A percentile compares a stretch with the other conserved stretches of the same genome.
phyloP scores from a whole-genome alignment of 768 basidiomycete species.

The Lenzites betulinus region DNA sequence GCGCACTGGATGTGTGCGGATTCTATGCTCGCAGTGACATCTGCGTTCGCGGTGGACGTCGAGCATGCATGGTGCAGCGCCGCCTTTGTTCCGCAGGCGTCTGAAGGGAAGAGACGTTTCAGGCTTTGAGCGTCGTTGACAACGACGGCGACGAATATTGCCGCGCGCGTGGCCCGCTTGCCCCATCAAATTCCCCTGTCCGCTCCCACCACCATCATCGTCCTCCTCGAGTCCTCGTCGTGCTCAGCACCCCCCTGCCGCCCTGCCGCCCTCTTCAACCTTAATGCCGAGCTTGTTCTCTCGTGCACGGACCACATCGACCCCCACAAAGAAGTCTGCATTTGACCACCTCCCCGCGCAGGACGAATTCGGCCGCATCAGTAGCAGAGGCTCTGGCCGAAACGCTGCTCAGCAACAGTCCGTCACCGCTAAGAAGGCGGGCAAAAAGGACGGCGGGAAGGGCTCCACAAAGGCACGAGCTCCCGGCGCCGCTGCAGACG shows the following conservation, averaged over 20 bases:
- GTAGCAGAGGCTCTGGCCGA: slow-evolving; percentile 46
- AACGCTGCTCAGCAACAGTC: slow-evolving; percentile 30
- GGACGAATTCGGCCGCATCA: slow-evolving; percentile 71
- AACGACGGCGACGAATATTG: slow-evolving; percentile 17
- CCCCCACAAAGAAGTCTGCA: slow-evolving; percentile 37
- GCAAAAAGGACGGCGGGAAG: slow-evolving; percentile 21
- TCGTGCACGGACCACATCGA: slow-evolving; percentile 64
- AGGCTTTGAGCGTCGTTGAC: slow-evolving; percentile 12
- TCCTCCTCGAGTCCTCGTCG: slow-evolving; percentile 11
- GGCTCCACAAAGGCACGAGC: slow-evolving; percentile 37
- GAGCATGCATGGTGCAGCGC: slow-evolving; percentile 1
- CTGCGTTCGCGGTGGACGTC: background rate
- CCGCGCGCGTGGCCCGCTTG: slow-evolving; percentile 18
- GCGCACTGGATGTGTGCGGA: background rate
- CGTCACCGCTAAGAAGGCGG: slow-evolving; percentile 17
- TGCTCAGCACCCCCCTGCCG: slow-evolving; percentile 14
- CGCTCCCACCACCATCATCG: slow-evolving; percentile 16
- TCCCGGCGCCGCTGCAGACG: slow-evolving; percentile 38
- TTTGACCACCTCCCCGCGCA: slow-evolving; percentile 30
- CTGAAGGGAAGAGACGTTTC: slow-evolving; percentile 6
- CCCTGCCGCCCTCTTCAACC: slow-evolving; percentile 21
- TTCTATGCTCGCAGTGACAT: background rate
- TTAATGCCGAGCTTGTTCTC: slow-evolving; percentile 79
- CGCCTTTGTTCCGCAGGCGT: slow-evolving; percentile 14
- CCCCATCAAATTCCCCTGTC: slow-evolving; percentile 20